Base-by-base conservation (phyloP, 306 rosid genomes). In the Castanopsis chinensis region DNA sequence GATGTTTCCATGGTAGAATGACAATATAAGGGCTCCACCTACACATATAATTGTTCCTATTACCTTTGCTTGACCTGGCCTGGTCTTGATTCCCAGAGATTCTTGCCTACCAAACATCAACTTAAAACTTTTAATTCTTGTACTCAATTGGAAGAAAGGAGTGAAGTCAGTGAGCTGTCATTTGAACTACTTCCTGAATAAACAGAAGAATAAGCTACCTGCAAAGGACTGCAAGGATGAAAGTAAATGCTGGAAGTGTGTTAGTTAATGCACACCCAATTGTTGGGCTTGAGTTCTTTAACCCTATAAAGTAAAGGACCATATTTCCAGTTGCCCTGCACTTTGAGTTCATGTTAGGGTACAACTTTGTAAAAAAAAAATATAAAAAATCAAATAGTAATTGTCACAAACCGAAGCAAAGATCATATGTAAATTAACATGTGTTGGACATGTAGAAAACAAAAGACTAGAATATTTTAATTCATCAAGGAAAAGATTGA, bases 201-300 rank as follows among this genome's bases (percentile, higher is more conserved):
- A 25, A 11, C 21, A 20, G 61, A 32, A 55, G n/a, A 55, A 53
- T 20, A 61, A 67, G 20, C 19, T 58, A 91, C 97, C 97, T 86
- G 88, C 83, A 93, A 53, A 95, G 0, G 20, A 87, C 54, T 30
- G 98, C 98, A n/a, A 95, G 91, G 57, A 93, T 6, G 75, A 95
- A 91, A 28, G 99, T 91, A 82, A 91, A 88, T n/a, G 98, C 97
- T 9, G 99, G 99, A 64, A 95, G 96, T 73, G 89, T 81, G 82
- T 95, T 93, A 60, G 76, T 73, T 37, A 91, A 76, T 11, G 99
- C 98, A 72, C 88, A 80, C 49, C 91, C 89, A 54, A 89, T 75
- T 5, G 97, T 93, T 49, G 99, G 86, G 1, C 87, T 81, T 41
- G 93, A 83, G 52, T 83, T 75, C 45, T 90, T 91, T 35, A 95